phyloP scores from a whole-genome alignment of 2,329 filamentous ascomycete species.

The Plectosphaerella cucumerina region DNA sequence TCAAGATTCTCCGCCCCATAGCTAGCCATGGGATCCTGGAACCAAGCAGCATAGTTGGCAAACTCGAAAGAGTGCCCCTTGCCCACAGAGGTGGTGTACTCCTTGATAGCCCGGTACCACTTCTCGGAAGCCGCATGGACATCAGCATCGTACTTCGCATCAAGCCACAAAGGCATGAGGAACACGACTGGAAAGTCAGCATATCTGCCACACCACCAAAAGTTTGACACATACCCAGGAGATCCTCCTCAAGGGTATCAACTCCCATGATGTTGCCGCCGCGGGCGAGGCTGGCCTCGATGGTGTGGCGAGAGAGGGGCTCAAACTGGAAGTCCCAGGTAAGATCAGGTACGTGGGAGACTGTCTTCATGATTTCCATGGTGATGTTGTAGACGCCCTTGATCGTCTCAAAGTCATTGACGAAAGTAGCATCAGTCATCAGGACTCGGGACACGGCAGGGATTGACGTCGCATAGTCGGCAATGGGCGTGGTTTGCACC shows the following conservation, averaged over 20 bases:
- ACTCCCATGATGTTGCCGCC: constrained; percentile 13
- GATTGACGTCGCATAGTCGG: constrained; percentile 10
- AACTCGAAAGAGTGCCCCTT: constrained; percentile 23
- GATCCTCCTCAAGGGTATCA: constrained; percentile 8
- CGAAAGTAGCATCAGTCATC: constrained; percentile 11
- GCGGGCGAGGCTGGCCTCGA: not conserved
- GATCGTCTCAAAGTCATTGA: constrained; percentile 9
- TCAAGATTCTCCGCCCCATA: constrained; percentile 25
- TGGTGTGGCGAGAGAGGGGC: constrained; percentile 8
- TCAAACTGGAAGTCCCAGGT: constrained; percentile 13
- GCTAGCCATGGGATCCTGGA: constrained; percentile 19
- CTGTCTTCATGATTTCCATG: constrained; percentile 5
- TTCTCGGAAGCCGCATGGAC: constrained; percentile 3
- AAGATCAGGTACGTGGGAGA: constrained; percentile 8
- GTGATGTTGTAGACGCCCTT: constrained; percentile 12
- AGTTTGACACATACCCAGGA: constrained; percentile 1
- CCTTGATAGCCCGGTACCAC: constrained; percentile 3
- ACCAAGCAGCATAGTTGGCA: constrained; percentile 27
- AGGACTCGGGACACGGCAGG: constrained; percentile 9
- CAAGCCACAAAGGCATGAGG: constrained; percentile 7
- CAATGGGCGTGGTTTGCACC: constrained; percentile 10
- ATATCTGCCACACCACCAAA: not conserved
- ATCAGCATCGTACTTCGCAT: constrained; percentile 3
- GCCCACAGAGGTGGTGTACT: constrained; percentile 4
- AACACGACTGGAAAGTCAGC: constrained; percentile 2